phyloP scores from a whole-genome alignment of 225 moss, liverwort and hornwort species.

The Ulota crispa region DNA sequence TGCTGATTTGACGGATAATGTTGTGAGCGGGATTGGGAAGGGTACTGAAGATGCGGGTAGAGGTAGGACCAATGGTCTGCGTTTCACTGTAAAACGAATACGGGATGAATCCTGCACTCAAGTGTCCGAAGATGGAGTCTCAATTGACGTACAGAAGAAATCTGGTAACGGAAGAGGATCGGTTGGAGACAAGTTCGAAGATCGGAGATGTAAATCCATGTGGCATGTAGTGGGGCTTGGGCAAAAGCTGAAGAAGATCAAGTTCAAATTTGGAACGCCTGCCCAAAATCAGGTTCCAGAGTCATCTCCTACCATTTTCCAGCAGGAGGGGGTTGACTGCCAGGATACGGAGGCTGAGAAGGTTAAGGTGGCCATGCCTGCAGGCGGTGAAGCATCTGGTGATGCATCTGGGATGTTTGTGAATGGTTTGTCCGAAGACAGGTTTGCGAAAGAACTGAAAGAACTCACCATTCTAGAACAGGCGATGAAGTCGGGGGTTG shows the following conservation, averaged over 20 bases:
- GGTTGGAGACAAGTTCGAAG: constrained; percentile 5
- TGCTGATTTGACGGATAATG: constrained; percentile 16
- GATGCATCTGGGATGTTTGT: background rate
- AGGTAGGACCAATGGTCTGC: constrained; percentile 17
- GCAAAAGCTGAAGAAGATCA: constrained; percentile 17
- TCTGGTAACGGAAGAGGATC: background rate
- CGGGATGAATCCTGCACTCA: constrained; percentile 25
- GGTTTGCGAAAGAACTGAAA: constrained; percentile 26
- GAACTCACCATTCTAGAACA: constrained; percentile 42
- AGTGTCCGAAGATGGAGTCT: constrained; percentile 6
- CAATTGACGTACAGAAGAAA: background rate
- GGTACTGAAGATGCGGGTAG: constrained; percentile 4
- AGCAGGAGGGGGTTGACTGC: background rate
- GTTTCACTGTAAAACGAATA: constrained; percentile 37
- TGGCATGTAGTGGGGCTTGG: constrained; percentile 31
- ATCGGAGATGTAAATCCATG: constrained; percentile 16
- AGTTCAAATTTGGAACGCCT: constrained; percentile 20
- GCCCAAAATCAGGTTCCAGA: constrained; percentile 14
- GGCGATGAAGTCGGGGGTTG: constrained; percentile 48
- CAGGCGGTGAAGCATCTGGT: constrained; percentile 12
- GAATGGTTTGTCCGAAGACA: constrained; percentile 20
- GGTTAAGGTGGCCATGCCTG: background rate
- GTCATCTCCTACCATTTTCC: constrained; percentile 4
- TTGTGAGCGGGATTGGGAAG: constrained; percentile 9
- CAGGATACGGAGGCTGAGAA: constrained; percentile 8